These are phyloP conservation scores for Eutrema yunnanense DNA, from an alignment of 345 rosid species.

Conservation along the genomic window DNA sequence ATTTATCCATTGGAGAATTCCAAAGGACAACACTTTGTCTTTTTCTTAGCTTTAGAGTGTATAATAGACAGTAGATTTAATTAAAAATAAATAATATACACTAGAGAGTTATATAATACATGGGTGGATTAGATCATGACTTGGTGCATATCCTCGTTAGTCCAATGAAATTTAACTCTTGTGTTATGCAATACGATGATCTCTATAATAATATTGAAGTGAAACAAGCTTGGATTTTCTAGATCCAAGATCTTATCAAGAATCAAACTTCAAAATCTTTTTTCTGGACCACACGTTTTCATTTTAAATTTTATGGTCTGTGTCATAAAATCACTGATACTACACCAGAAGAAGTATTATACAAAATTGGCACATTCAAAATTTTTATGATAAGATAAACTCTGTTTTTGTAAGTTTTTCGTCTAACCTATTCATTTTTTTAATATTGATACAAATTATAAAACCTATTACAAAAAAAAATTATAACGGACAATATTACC, in stretches of 20 bases:
- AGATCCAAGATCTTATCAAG: constrained; percentile 22
- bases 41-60: background rate
- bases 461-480: no score
- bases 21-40: constrained; percentile 21
- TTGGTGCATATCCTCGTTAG: constrained; percentile 7
- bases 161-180: constrained; percentile 9
- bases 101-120: background rate
- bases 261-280: constrained; percentile 10
- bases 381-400: background rate
- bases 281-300: background rate
- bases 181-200: constrained; percentile 3
- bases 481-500: no score
- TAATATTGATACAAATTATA: no score
- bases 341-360: background rate
- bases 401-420: no score
- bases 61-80: background rate
- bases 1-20: constrained; percentile 12
- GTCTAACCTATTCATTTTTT: no score
- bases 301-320: background rate
- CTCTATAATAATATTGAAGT: constrained; percentile 1
- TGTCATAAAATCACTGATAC: constrained; percentile 12
- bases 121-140: constrained; percentile 15
- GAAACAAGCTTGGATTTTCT: constrained; percentile 1
- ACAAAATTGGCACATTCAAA: background rate
- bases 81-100: background rate